Base-by-base conservation (phyloP, 164 flowering plant genomes). In the Piper betle region DNA sequence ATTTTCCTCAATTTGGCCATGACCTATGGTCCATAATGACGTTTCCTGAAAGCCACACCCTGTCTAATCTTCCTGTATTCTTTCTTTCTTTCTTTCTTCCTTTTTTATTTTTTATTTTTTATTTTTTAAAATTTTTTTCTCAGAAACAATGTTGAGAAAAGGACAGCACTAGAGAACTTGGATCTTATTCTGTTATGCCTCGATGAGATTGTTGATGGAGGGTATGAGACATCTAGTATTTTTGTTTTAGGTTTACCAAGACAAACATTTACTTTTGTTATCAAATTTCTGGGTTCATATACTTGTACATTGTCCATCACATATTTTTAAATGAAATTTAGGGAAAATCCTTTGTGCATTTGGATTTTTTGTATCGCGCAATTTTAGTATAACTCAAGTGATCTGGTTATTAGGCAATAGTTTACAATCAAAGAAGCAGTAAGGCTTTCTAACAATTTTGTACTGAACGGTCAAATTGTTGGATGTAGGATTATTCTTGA, bases 161-260 rank as follows among this genome's bases (percentile, higher is more conserved):
- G 64, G 69, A 79, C 78, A 64, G 88, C 88, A 60, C 85, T 84
- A 15, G 87, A 84, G 66, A 84, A 82, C 62, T 66, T 86, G 69
- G 83, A 84, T 73, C 80, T 80, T 59, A 81, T 86, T 60, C 76
- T 84, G 20, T 59, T 81, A 38, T 84, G 88, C 73, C 78, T 86
- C 37, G 92, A 86, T 73, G 92, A 81, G 75, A 79, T 86, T 69
- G 75, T 82, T 64, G 92, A 86, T 74, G 85, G 87, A 60, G 87
- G 92, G 92, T 86, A 78, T 55, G 78, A 15, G 50, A 46, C 15
- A 46, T 46, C 50, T 46, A 2, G 9, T 5, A 46, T 15, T 46
- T 46, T 10, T 46, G 7, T 15, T 46, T 10, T 12, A 10, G 50
- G 50, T 25, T 25, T 25, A 25, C 50, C 50, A 10, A 10, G 15